Evolutionary conservation across 2,329 filamentous ascomycete genomes (phyloP), one percentile per base, ranked within the genome.

Genomic region (Pyricularia sp.): DNA sequence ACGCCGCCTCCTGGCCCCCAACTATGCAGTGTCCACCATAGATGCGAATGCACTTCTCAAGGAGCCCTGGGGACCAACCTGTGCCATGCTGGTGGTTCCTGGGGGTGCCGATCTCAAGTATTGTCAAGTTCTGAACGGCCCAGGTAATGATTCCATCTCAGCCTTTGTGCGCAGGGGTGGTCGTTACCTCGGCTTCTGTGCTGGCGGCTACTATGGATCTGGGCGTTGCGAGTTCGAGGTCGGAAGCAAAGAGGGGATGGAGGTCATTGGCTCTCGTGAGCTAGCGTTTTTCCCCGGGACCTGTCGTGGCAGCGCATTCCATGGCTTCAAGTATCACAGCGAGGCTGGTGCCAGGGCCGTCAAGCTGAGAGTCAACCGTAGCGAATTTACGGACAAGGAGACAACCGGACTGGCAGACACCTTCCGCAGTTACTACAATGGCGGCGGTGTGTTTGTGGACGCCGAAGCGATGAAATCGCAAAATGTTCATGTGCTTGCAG

Each of bases 91-190:
- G 7, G 94, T 98, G 2, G 88, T 99, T 68, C 95, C 95, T 1
- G 95, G 95, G 26, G 95, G 95, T 36, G 94, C 92, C n/a, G 95
- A 99, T 76, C 84, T 96, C 67, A 92, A 91, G 66, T 99, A 97
- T 79, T 97, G 94, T 78, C 89, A 91, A 31, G 89, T 88, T 2
- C 85, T 99, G 71, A 95, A 98, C 77, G 95, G 95, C 50, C 84
- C 88, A 68, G 95, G 94, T 1, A 99, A 98, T 78, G 86, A 90
- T 50, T 86, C 87, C 72, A 97, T 99, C 77, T 83, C 85, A 69
- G 90, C 94, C 73, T 99, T 91, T 75, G 92, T 99, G 66, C 91
- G 93, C 70, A 85, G 87, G 33, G 95, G 95, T 31, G 95, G 95
- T 20, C 83, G 86, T 0, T 99, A 95, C 76, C 85, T 99, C 1